Evolutionary conservation across 495 filamentous ascomycete species (phyloP).

Genomic region (Xeromyces bisporus): DNA sequence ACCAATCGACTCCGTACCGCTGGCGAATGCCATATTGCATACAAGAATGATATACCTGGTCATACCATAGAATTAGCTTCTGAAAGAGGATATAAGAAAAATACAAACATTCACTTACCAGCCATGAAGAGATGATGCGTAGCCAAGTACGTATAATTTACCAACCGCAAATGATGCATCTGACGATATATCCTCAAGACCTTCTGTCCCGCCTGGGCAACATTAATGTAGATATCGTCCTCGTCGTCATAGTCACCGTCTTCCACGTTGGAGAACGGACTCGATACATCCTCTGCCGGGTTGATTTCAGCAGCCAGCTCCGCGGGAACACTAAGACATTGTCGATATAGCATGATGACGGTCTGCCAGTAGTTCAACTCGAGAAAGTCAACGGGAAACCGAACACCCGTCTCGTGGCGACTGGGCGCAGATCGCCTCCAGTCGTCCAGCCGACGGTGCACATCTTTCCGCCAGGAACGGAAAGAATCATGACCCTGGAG

Average conservation of each 20-base stretch:
- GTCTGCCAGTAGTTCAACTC: slow-evolving; percentile 97
- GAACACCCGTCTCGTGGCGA: slow-evolving; percentile 63
- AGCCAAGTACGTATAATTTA: slow-evolving; percentile 93
- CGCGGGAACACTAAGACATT: slow-evolving; percentile 75
- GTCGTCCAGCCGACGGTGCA: slow-evolving; percentile 65
- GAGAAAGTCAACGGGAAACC: slow-evolving; percentile 70
- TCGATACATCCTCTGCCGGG: slow-evolving; percentile 48
- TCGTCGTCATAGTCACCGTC: slow-evolving; percentile 64
- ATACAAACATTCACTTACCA: slow-evolving; percentile 30
- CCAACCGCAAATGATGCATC: slow-evolving; percentile 69
- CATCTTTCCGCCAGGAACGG: slow-evolving; percentile 72
- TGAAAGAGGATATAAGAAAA: no score
- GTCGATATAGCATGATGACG: slow-evolving; percentile 90
- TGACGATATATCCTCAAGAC: slow-evolving; percentile 82
- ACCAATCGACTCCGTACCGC: slow-evolving; percentile 70
- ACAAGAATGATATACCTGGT: slow-evolving; percentile 78
- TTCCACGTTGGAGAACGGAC: slow-evolving; percentile 40
- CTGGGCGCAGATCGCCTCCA: slow-evolving; percentile 76
- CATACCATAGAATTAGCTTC: no score
- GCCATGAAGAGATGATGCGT: slow-evolving; percentile 97
- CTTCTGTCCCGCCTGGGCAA: slow-evolving; percentile 87
- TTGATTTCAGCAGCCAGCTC: slow-evolving; percentile 64
- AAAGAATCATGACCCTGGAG: slow-evolving; percentile 70
- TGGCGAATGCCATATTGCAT: slow-evolving; percentile 92
- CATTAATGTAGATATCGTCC: slow-evolving; percentile 78